Conservation (phyloP, 495 filamentous ascomycete genomes). For the Cercophora newfieldiana region DNA sequence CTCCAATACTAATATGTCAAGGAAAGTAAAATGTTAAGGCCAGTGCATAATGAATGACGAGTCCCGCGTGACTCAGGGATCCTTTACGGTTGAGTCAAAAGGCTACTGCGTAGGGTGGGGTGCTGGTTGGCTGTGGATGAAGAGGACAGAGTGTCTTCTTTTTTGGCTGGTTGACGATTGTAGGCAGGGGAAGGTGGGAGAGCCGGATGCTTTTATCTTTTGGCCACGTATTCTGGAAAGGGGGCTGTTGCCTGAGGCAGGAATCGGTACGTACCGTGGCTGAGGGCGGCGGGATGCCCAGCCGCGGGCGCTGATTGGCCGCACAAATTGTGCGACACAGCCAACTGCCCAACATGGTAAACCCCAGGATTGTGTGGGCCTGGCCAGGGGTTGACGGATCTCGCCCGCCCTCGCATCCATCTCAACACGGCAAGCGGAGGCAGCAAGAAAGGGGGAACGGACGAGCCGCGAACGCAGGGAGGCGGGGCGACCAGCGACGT, state of each 20-base stretch:
- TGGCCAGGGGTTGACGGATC: conserved; percentile 18
- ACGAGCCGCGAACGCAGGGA: conserved; percentile 7
- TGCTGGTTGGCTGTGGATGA: conserved; percentile 27
- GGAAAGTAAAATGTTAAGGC: conserved; percentile 19
- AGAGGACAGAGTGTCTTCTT: conserved; percentile 36
- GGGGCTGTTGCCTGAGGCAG: conserved; percentile 34
- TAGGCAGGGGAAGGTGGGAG: conserved; percentile 24
- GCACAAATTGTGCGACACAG: conserved; percentile 28
- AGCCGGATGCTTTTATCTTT: conserved; percentile 38
- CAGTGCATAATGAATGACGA: conserved; percentile 33
- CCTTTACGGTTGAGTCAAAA: conserved; percentile 19
- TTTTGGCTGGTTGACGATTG: conserved; percentile 15
- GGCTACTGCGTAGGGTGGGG: conserved; percentile 3
- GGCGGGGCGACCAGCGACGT: conserved; percentile 3
- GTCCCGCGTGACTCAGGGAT: conserved; percentile 27
- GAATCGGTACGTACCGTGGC: neutral
- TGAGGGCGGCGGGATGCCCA: conserved; percentile 5
- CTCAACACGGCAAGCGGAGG: conserved; percentile 11
- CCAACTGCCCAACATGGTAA: conserved; percentile 31
- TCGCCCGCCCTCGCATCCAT: conserved; percentile 3
- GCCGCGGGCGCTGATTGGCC: conserved; percentile 28
- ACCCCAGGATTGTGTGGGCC: conserved; percentile 17
- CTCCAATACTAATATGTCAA: conserved; percentile 44
- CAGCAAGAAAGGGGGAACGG: conserved; percentile 1
- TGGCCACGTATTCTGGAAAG: conserved; percentile 31